Evolutionary conservation across 495 filamentous ascomycete genomes (phyloP), one percentile per base, ranked within the genome.

Genomic region (Glonium stellatum): DNA sequence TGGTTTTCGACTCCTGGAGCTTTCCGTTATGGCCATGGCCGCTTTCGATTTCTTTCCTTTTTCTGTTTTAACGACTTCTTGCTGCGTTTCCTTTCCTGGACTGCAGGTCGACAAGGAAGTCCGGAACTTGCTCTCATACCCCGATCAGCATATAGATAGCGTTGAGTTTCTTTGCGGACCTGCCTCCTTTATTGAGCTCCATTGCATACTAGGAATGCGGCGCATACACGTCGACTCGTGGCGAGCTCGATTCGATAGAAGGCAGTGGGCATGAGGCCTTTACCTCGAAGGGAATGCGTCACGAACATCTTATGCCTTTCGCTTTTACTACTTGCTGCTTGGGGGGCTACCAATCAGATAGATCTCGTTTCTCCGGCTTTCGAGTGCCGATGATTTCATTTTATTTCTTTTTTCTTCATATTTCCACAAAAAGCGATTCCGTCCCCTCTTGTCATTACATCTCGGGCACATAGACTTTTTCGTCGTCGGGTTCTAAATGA

Each of bases 131-230:
- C 76, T 75, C 69, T 76, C 73, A 76, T 78, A 79, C 78, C 79
- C 78, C 79, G 65, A 66, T 70, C 74, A 72, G 83, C 82, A 87
- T 82, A 87, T 88, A 89, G 86, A 89, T 78, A 85, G 84, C 85
- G 84, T 87, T 87, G 80, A 78, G 78, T 84, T 86, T 77, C 75
- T 73, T 74, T 73, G 73, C 68, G 61, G 61, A 54, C 58, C 57
- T 62, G 61, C 62, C 44, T 69, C 71, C 75, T 65, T 70, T 71
- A 63, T 70, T 69, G 67, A 67, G 69, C 65, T 72, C 69, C 67
- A 80, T 79, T 85, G 84, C 83, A 82, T 67, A 66, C 59, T 50
- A 63, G 61, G 58, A 66, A 61, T 59, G 41, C 65, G 61, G 65
- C 61, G 61, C 61, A 58, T 44, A 27, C 37, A 61, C 58, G 60